These are phyloP conservation scores for Wickerhamiella brachini DNA, from an alignment of 805 yeast genomes.

Conservation along the genomic window DNA sequence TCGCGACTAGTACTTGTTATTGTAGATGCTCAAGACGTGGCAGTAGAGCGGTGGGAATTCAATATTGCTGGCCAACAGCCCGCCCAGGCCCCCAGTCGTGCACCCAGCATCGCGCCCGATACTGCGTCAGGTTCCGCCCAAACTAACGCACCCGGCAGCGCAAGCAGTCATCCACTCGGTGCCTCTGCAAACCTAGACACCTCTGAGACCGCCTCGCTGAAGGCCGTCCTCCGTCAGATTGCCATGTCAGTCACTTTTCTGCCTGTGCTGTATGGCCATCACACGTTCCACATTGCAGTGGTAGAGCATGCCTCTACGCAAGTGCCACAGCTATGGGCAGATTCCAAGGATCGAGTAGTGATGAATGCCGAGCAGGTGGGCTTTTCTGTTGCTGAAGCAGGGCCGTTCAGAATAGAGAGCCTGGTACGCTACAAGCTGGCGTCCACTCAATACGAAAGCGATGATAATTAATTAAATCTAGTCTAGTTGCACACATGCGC, in stretches of 20 bases:
- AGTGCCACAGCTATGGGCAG: constrained; percentile 77
- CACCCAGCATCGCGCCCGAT: too few species aligned
- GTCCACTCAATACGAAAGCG: neutral
- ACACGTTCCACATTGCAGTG: constrained; percentile 75
- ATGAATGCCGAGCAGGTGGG: constrained; percentile 52
- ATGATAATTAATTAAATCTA: too few species aligned
- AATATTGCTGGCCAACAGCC: too few species aligned
- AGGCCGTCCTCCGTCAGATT: constrained; percentile 68
- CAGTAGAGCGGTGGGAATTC: constrained; percentile 81
- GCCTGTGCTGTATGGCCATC: constrained; percentile 53
- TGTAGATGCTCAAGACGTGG: constrained; percentile 49
- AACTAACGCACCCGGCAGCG: too few species aligned
- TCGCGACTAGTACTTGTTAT: constrained; percentile 58
- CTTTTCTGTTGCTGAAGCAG: constrained; percentile 55
- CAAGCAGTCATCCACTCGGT: too few species aligned
- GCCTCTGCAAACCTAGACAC: constrained; percentile 22
- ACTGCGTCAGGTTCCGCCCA: too few species aligned
- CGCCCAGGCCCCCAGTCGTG: too few species aligned
- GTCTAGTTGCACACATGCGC: too few species aligned
- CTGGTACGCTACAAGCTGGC: constrained; percentile 44
- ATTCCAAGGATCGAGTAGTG: constrained; percentile 48
- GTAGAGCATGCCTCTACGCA: constrained; percentile 50
- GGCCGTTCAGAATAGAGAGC: constrained; percentile 57
- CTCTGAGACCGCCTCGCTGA: constrained; percentile 45
- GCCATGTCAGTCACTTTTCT: constrained; percentile 78